These are phyloP conservation scores for Porcisia deanei DNA, from an alignment of 208 protist genomes.

Conservation along the genomic window DNA sequence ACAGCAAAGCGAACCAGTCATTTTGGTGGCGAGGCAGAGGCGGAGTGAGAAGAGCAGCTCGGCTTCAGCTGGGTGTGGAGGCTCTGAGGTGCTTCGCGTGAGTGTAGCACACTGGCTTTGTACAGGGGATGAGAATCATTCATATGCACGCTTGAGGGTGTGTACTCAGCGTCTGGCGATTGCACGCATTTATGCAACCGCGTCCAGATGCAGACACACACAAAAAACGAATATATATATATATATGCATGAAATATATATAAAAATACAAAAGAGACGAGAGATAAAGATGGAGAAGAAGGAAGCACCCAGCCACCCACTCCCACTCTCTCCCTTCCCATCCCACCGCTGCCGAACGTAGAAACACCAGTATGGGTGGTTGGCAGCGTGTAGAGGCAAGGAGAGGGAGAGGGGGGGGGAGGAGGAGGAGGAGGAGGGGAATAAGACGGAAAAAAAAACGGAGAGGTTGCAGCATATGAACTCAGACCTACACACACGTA, in stretches of 20 bases:
- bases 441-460: neutral
- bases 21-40: neutral
- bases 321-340: neutral
- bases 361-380: too few relatives aligned
- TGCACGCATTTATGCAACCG: neutral
- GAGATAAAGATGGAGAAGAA: neutral
- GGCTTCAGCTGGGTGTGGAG: too few relatives aligned
- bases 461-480: neutral
- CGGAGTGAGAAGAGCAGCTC: too few relatives aligned
- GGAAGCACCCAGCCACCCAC: neutral
- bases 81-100: too few relatives aligned
- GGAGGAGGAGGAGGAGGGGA: neutral
- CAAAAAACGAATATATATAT: neutral
- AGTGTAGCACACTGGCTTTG: too few relatives aligned
- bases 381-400: neutral
- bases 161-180: too few relatives aligned
- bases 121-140: too few relatives aligned
- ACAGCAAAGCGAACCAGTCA: neutral
- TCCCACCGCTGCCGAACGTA: too few relatives aligned
- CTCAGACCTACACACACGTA: neutral
- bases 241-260: neutral
- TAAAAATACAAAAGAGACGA: neutral
- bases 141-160: too few relatives aligned
- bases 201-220: neutral
- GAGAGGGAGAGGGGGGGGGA: neutral